Conservation (phyloP, 805 yeast genomes). For the Kluyveromyces wickerhamii region DNA sequence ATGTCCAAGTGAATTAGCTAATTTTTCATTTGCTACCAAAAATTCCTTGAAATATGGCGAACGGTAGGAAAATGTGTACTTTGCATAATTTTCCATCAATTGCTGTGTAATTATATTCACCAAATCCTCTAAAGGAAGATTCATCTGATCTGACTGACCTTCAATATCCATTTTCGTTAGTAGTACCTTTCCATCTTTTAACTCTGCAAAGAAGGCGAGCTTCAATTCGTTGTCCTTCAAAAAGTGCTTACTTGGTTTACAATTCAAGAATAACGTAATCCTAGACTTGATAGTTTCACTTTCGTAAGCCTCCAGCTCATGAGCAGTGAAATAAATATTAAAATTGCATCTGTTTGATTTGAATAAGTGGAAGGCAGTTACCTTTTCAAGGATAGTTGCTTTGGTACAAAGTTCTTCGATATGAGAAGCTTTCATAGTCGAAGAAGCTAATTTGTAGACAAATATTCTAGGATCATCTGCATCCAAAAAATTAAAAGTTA, state of each 20-base stretch:
- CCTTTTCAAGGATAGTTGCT: slow-evolving; percentile 68
- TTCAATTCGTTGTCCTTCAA: slow-evolving; percentile 34
- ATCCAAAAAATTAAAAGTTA: slow-evolving; percentile 16
- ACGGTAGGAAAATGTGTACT: slow-evolving; percentile 16
- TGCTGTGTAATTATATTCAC: slow-evolving; percentile 7
- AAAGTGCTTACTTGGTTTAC: slow-evolving; percentile 32
- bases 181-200: slow-evolving; percentile 28
- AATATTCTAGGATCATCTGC: slow-evolving; percentile 22
- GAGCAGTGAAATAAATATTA: slow-evolving; percentile 60
- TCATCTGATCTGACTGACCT: slow-evolving; percentile 7
- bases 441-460: slow-evolving; percentile 19
- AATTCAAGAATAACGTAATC: slow-evolving; percentile 59
- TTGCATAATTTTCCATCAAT: slow-evolving; percentile 5
- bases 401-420: slow-evolving; percentile 42
- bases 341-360: slow-evolving; percentile 35
- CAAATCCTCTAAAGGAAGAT: slow-evolving; percentile 7
- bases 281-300: slow-evolving; percentile 54
- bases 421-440: slow-evolving; percentile 48
- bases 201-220: slow-evolving; percentile 42
- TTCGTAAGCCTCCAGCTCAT: slow-evolving; percentile 44
- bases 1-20: slow-evolving; percentile 14
- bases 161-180: slow-evolving; percentile 6
- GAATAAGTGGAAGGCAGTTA: slow-evolving; percentile 83
- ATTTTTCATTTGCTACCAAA: slow-evolving; percentile 15
- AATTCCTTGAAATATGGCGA: slow-evolving; percentile 18